Percentiles rank a stretch among this genome's conserved stretches.
These are phyloP conservation scores for Begonia fuchsioides DNA, from an alignment of 306 rosid genomes.

Conservation along the genomic window DNA sequence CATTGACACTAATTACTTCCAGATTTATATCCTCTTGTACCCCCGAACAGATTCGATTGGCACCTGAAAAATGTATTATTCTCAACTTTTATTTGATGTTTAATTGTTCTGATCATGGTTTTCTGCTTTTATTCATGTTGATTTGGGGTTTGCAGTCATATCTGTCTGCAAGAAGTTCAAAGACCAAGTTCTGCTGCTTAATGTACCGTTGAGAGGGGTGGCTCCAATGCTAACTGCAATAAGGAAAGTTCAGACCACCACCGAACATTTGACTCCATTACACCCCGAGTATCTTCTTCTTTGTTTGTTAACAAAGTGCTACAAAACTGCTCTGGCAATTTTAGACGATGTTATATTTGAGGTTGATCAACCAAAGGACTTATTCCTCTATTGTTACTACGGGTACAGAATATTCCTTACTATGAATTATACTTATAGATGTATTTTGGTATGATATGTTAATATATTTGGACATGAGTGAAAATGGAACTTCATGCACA, in stretches of 20 bases:
- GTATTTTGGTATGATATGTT: neutral
- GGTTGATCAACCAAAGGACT: slow-evolving; percentile 82
- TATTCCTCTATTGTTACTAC: slow-evolving; percentile 83
- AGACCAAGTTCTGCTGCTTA: slow-evolving; percentile 56
- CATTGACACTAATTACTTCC: slow-evolving; percentile 25
- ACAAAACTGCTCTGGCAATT: slow-evolving; percentile 68
- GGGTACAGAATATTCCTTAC: slow-evolving; percentile 41
- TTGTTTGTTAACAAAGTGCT: slow-evolving; percentile 71
- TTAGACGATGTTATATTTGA: slow-evolving; percentile 59
- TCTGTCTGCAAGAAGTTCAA: slow-evolving; percentile 68
- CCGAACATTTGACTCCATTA: slow-evolving; percentile 58
- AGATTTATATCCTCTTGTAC: slow-evolving; percentile 45
- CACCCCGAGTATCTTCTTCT: slow-evolving; percentile 85
- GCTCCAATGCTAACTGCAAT: slow-evolving; percentile 67
- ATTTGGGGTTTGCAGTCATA: slow-evolving; percentile 37
- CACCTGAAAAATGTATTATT: slow-evolving; percentile 60
- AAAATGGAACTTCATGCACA: too few species aligned
- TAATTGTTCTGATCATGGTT: slow-evolving; percentile 3
- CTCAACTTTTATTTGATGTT: neutral
- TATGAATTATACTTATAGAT: neutral
- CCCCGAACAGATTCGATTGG: slow-evolving; percentile 61
- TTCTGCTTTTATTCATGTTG: slow-evolving; percentile 1
- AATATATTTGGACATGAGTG: too few species aligned
- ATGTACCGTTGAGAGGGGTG: slow-evolving; percentile 74
- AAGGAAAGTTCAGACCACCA: slow-evolving; percentile 53